These are phyloP conservation scores for Metschnikowia peoriensis DNA, from an alignment of 805 yeast species.

Conservation along the genomic window DNA sequence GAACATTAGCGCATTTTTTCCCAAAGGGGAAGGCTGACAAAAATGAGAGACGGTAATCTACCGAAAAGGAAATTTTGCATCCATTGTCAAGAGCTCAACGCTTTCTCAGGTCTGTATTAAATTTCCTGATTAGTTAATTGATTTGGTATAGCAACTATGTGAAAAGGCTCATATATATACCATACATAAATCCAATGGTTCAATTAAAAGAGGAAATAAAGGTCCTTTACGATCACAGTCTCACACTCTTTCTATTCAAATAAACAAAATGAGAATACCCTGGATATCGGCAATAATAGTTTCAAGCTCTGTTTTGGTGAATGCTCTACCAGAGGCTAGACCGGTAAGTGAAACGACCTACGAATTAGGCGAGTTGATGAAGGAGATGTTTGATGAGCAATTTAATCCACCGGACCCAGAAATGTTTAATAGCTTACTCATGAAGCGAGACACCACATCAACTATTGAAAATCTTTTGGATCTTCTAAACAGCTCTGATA, in stretches of 20 bases:
- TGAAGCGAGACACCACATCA: conserved; percentile 21
- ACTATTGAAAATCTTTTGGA: conserved; percentile 25
- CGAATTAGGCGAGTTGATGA: conserved; percentile 7
- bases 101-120: background rate
- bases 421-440: conserved; percentile 10
- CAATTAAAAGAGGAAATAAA: too few relatives aligned
- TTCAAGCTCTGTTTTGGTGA: conserved; percentile 11
- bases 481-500: conserved; percentile 31
- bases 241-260: background rate
- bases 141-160: background rate
- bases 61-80: conserved; percentile 15
- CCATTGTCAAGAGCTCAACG: background rate
- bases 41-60: conserved; percentile 1
- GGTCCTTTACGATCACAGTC: too few relatives aligned
- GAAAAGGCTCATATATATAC: too few relatives aligned
- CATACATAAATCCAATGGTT: too few relatives aligned
- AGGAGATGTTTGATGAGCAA: conserved; percentile 8
- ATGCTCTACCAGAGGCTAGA: conserved; percentile 22
- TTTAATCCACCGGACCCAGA: conserved; percentile 12
- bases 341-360: conserved; percentile 19
- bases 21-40: conserved; percentile 1
- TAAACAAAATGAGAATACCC: conserved; percentile 14
- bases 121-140: background rate
- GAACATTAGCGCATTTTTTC: background rate
- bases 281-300: conserved; percentile 10